Evolutionary conservation across 163 green algal genomes (phyloP), one percentile per base, ranked within the genome.

Genomic region (Scenedesmus sp.): DNA sequence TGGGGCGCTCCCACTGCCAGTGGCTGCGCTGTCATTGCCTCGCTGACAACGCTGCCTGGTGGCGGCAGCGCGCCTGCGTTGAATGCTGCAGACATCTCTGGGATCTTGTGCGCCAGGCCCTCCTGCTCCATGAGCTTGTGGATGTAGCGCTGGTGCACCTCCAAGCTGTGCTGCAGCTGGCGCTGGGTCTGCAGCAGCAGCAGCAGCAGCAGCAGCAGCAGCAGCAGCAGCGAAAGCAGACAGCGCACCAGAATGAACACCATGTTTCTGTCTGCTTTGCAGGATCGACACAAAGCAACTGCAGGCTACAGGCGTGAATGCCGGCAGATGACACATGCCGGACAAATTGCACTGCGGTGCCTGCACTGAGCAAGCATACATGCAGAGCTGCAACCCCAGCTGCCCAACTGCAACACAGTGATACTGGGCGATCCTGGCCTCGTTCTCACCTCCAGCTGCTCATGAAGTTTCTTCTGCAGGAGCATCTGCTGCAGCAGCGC

Each of bases 101-200:
- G 90, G 56, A 93, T 85, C 59, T 66, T 81, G 84, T 93, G 84
- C 1, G 66, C 90, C 60, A 93, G 59, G 20, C 94, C 93, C 77
- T 97, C 93, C 84, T 94, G 92, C 93, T 97, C 92, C 87, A 99
- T 96, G 7, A 99, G 94, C 59, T 81, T 96, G 81, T 93, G 95
- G 92, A 99, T 98, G 93, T 98, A 99, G 67, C 96, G 95, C 18
- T 95, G 95, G 93, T 99, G 97, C 16, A 95, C 94, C 91, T 99
- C 97, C 54, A 99, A 87, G 88, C 93, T 97, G n/a, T 97, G 92
- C 94, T 99, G 97, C 92, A 99, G 94, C 94, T 97, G 94, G 13
- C 96, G 94, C 91, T 98, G 97, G 46, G 94, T 93, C 96, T 97
- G 94, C 90, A 84, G 82, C 20, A 56, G 64, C 85, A 77, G 64